Percentiles rank a stretch among this genome's conserved stretches.
Evolutionary conservation across 176 grass and related monocot species (phyloP).

Genomic region (Cymbopogon citratus): DNA sequence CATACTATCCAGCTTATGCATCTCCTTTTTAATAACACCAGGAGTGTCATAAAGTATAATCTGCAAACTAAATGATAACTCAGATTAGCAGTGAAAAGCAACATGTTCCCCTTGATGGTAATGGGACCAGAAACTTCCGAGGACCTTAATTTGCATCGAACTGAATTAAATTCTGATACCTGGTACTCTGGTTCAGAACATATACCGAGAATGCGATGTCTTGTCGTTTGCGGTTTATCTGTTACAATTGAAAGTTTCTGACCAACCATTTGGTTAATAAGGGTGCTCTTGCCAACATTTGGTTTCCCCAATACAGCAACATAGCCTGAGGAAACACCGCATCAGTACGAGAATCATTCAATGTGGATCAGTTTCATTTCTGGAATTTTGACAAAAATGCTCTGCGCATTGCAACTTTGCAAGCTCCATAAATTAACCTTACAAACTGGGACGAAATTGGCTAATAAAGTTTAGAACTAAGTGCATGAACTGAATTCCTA

Average conservation of each 20-base stretch:
- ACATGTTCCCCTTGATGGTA: not conserved
- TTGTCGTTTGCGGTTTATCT: conserved; percentile 85
- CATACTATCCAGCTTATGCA: conserved; percentile 86
- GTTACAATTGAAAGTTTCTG: conserved; percentile 96
- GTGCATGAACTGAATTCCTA: not conserved
- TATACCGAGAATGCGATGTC: conserved; percentile 86
- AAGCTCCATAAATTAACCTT: not conserved
- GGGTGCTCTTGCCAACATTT: conserved; percentile 97
- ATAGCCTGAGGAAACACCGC: conserved; percentile 43
- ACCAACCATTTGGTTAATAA: conserved; percentile 91
- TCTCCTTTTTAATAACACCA: conserved; percentile 77
- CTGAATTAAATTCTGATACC: conserved; percentile 55
- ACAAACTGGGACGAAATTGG: not conserved
- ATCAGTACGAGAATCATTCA: not conserved
- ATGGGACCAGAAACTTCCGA: not conserved
- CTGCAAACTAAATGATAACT: conserved; percentile 90
- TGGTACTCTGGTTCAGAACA: conserved; percentile 87
- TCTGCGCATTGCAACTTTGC: not conserved
- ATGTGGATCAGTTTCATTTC: not conserved
- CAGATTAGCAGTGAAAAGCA: conserved; percentile 46
- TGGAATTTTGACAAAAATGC: not conserved
- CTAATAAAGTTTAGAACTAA: not conserved
- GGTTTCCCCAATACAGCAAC: conserved; percentile 87
- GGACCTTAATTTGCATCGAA: not conserved
- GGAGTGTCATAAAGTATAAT: conserved; percentile 98